Base-by-base conservation (phyloP, 495 filamentous ascomycete species). In the Penicillium lagena region DNA sequence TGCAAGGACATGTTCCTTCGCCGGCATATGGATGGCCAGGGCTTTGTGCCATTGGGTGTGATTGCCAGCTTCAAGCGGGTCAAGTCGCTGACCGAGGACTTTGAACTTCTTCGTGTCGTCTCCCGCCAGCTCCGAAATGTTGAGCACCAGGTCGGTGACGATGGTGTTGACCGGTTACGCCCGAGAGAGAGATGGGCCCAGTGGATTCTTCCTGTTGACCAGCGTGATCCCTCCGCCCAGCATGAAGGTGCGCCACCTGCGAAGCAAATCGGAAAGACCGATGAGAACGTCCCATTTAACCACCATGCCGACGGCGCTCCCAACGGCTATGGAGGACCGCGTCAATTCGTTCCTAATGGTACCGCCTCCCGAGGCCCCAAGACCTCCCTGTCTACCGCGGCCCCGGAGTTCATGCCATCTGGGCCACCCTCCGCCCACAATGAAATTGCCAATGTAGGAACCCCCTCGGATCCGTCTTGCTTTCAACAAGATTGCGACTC, bases 1-100 rank as follows among this genome's bases (percentile, higher is more conserved):
- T 91, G 87, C 78, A 97, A 95, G 66, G 93, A 98, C 55, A 76
- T 84, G 52, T 97, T 81, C 64, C 76, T 98, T 28, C 82, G 93
- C 29, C 81, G 80, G 48, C 83, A 89, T 42, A 96, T 98, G 94
- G 91, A 98, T 58, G 85, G 81, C 2, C 84, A 96, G 62, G 93
- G 93, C 8, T 98, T 86, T 59, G 90, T 96, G n/a, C 79, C 76
- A 41, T 62, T 98, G 43, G 63, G 62, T 22, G 71, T 95, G 35
- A 81, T 98, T 47, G 83, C 87, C 8, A 71, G 66, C 34, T 98
- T 98, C 72, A 87, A 87, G 56, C 82, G 91, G 39, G 83, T 98
- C 57, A 85, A 81, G 66, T 65, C 77, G 11, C 63, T 95, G 22
- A 87, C 86, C 7, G 75, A 81, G 40, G 83, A 93, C 45, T 67